Conservation (phyloP, 1,284 basidiomycete species). For the Meripilus lineatus region DNA sequence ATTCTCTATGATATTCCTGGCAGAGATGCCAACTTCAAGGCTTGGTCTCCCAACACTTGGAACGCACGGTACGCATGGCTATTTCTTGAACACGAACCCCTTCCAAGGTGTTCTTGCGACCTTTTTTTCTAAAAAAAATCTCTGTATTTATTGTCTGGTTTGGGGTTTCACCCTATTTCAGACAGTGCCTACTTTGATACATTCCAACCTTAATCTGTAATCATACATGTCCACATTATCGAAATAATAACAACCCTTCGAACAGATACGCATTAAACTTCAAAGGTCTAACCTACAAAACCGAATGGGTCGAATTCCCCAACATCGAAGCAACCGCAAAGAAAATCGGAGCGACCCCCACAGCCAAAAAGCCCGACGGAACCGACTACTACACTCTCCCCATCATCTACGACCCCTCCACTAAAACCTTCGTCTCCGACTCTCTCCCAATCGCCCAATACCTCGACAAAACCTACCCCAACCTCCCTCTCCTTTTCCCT, state of each 20-base stretch:
- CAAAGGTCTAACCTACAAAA: slow-evolving; percentile 30
- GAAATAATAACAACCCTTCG: not conserved
- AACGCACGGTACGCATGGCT: slow-evolving; percentile 27
- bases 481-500: slow-evolving; percentile 27
- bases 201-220: too few relatives aligned
- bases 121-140: too few relatives aligned
- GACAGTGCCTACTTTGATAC: too few relatives aligned
- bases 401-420: slow-evolving; percentile 24
- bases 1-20: slow-evolving; percentile 27
- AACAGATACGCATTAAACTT: slow-evolving; percentile 22
- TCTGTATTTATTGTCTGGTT: too few relatives aligned
- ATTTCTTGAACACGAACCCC: too few relatives aligned
- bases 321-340: slow-evolving; percentile 28
- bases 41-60: slow-evolving; percentile 29
- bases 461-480: slow-evolving; percentile 41
- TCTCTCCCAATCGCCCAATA: slow-evolving; percentile 38
- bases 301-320: slow-evolving; percentile 33
- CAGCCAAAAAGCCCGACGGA: slow-evolving; percentile 17
- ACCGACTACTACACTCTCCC: slow-evolving; percentile 29
- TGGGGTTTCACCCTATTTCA: too few relatives aligned
- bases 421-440: slow-evolving; percentile 32
- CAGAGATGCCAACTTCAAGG: slow-evolving; percentile 11
- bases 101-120: too few relatives aligned
- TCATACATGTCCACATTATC: not conserved
- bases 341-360: slow-evolving; percentile 24